Conservation (phyloP, 306 rosid species). For the Nissolia schottii region DNA sequence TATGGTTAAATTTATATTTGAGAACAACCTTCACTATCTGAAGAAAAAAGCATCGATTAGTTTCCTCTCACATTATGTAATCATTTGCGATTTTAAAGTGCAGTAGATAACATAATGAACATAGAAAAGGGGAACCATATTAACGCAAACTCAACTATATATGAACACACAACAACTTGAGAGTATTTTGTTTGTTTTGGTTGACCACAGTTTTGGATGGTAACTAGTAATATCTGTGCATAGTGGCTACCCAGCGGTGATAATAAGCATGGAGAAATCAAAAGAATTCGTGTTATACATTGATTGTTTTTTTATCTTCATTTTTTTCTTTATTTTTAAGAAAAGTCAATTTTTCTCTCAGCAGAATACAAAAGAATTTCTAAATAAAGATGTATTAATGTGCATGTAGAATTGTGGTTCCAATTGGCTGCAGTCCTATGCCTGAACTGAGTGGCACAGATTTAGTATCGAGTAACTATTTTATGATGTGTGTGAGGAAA, state of each 20-base stretch:
- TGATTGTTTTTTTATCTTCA: no score
- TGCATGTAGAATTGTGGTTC: no score
- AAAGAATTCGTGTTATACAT: no score
- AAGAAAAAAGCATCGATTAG: background rate
- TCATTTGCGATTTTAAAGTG: background rate
- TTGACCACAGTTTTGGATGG: background rate
- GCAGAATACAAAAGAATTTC: no score
- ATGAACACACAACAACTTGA: background rate
- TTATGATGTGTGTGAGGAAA: no score
- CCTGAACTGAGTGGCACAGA: no score
- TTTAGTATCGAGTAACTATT: no score
- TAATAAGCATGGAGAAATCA: background rate
- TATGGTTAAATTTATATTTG: background rate
- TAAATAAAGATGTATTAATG: no score
- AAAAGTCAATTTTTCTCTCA: no score
- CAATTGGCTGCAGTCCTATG: no score
- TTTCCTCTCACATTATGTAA: background rate
- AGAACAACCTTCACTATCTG: background rate
- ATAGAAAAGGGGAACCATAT: no score
- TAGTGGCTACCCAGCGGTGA: background rate
- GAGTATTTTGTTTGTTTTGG: background rate
- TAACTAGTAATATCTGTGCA: background rate
- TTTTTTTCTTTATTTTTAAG: no score
- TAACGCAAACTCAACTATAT: background rate
- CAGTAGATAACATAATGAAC: background rate